Evolutionary conservation across 257 asterid genomes (phyloP).

Genomic region (Solanum medicagineum): DNA sequence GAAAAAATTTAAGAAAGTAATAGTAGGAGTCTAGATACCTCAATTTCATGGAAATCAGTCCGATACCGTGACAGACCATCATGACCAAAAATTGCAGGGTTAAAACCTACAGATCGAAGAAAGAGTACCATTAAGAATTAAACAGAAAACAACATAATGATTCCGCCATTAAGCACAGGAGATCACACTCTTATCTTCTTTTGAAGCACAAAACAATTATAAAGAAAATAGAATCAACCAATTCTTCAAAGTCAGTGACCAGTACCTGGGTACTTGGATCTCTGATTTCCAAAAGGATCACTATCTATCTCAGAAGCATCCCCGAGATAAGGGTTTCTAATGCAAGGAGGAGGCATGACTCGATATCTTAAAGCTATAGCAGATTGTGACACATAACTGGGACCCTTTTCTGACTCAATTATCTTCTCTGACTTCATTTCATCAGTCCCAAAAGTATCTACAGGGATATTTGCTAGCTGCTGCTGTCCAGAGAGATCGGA

Average conservation of each 20-base stretch:
- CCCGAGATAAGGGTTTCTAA: conserved; percentile 63
- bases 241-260: neutral
- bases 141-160: neutral
- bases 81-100: conserved; percentile 38
- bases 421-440: conserved; percentile 21
- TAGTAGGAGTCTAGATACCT: conserved; percentile 19
- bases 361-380: conserved; percentile 97
- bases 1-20: neutral
- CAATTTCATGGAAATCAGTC: conserved; percentile 80
- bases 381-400: conserved; percentile 72
- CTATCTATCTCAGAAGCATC: conserved; percentile 32
- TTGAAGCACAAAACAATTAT: neutral
- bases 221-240: neutral
- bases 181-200: neutral
- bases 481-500: conserved; percentile 15
- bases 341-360: conserved; percentile 97
- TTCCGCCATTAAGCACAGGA: neutral
- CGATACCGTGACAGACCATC: conserved; percentile 79
- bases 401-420: conserved; percentile 25
- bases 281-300: conserved; percentile 63
- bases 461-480: conserved; percentile 17
- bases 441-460: conserved; percentile 15
- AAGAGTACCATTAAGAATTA: neutral
- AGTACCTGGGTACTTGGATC: conserved; percentile 82
- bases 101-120: conserved; percentile 39